Evolutionary conservation across 306 rosid genomes (phyloP), one percentile per base, ranked within the genome.

Genomic region (Prunus padus): DNA sequence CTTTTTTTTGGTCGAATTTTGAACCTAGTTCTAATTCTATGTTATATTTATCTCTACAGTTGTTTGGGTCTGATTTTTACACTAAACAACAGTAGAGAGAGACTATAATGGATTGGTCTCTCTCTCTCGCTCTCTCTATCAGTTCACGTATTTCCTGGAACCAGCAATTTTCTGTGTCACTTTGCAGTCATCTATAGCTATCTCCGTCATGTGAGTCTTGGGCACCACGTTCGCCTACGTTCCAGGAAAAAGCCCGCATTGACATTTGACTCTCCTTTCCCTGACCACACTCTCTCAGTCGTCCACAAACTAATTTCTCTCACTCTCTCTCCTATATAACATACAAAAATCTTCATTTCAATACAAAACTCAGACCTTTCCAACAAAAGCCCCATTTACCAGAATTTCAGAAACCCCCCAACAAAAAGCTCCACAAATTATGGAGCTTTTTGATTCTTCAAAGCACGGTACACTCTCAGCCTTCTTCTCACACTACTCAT

Each of bases 401-500:
- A 2, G 14, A 65, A 54, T 30, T 19, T 51, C 64, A 51, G 9
- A 59, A 16, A 23, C 42, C 28, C 31, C 62, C 45, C 2, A 15
- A 51, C 18, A 12, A 59, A 59, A 46, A 33, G 68, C 40, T 46
- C 77, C 37, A 30, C 30, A n/a, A 44, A 28, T 69, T 72, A 73
- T 77, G 89, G 78, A 79, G 31, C 49, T 26, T 69, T 73, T 75
- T 69, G 78, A 61, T 46, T 76, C 71, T 11, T 79, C 75, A 63
- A 60, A 33, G 42, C 51, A 67, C 54, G 69, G 59, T 62, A n/a
- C 42, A 15, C 5, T 72, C 66, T 61, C 79, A 20, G 37, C 55
- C 77, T 37, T 78, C 42, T 72, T 81, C 57, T 67, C 77, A n/a
- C 63, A 67, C 56, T 37, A 54, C 76, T 50, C 64, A 51, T 64